phyloP scores from a whole-genome alignment of 305 asterid species.

The Plantago coronopus region DNA sequence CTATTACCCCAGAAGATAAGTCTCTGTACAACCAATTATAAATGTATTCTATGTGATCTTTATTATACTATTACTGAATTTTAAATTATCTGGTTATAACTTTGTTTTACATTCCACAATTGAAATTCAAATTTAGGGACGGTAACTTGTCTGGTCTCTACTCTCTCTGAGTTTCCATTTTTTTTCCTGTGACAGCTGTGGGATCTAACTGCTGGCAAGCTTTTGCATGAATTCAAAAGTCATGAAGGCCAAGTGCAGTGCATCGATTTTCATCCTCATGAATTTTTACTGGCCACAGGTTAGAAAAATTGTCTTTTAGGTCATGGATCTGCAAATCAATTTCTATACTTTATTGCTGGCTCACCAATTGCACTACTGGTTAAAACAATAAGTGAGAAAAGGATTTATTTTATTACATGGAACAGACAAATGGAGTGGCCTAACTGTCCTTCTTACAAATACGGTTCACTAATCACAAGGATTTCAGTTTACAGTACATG shows the following conservation, averaged over 20 bases:
- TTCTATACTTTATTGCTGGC: slow-evolving; percentile 6
- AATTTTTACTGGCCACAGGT: slow-evolving; percentile 98
- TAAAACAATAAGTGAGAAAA: slow-evolving; percentile 14
- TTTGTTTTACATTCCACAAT: too few species aligned
- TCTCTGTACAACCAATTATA: slow-evolving; percentile 7
- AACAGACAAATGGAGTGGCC: neutral
- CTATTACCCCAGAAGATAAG: slow-evolving; percentile 11
- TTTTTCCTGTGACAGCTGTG: slow-evolving; percentile 60
- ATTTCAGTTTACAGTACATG: too few species aligned
- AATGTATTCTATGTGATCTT: slow-evolving; percentile 1
- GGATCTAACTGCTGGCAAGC: slow-evolving; percentile 99
- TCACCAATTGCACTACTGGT: neutral
- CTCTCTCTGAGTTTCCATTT: slow-evolving; percentile 21
- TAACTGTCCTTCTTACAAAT: neutral
- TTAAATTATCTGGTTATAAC: neutral
- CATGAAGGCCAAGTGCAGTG: slow-evolving; percentile 95
- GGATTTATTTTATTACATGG: neutral
- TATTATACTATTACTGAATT: neutral
- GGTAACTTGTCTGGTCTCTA: neutral
- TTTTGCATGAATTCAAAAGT: slow-evolving; percentile 81
- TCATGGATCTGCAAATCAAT: slow-evolving; percentile 19
- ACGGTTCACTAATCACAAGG: too few species aligned
- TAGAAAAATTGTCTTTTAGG: slow-evolving; percentile 26
- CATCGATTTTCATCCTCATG: slow-evolving; percentile 97
- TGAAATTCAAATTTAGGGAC: neutral